These are phyloP conservation scores for Agaricus sinodeliciosus DNA, from an alignment of 768 basidiomycete species.

Conservation along the genomic window DNA sequence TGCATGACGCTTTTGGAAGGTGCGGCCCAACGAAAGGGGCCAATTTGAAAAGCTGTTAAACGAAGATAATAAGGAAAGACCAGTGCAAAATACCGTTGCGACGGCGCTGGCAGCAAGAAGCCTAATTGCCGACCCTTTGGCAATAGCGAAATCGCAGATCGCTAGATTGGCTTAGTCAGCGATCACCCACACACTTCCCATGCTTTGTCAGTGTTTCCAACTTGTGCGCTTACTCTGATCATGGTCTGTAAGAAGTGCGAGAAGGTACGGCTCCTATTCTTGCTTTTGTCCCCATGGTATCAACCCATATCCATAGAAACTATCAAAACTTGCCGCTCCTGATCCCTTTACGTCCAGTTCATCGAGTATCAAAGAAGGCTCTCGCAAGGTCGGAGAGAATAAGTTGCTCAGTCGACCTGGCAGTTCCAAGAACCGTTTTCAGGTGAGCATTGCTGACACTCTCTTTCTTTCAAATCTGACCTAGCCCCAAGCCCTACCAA, in stretches of 20 bases:
- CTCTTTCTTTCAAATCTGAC: conserved; percentile 15
- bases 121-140: conserved; percentile 5
- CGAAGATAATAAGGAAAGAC: conserved; percentile 28
- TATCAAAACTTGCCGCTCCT: conserved; percentile 84
- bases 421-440: conserved; percentile 70
- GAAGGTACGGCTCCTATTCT: conserved; percentile 37
- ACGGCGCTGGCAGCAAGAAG: conserved; percentile 16
- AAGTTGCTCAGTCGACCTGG: conserved; percentile 69
- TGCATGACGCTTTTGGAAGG: conserved; percentile 28
- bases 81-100: conserved; percentile 32
- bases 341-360: conserved; percentile 80
- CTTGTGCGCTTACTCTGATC: conserved; percentile 16
- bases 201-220: conserved; percentile 11
- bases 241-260: conserved; percentile 93
- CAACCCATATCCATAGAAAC: conserved; percentile 55
- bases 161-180: conserved; percentile 13
- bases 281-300: conserved; percentile 13
- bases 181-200: background rate
- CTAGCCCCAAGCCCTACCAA: conserved; percentile 63
- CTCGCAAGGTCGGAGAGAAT: conserved; percentile 79
- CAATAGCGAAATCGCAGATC: background rate
- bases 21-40: conserved; percentile 28
- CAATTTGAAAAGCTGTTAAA: conserved; percentile 14
- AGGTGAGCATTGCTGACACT: conserved; percentile 36
- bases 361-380: conserved; percentile 69